Base-by-base conservation (phyloP, 768 basidiomycete species). In the Boletus pseudopeckii region DNA sequence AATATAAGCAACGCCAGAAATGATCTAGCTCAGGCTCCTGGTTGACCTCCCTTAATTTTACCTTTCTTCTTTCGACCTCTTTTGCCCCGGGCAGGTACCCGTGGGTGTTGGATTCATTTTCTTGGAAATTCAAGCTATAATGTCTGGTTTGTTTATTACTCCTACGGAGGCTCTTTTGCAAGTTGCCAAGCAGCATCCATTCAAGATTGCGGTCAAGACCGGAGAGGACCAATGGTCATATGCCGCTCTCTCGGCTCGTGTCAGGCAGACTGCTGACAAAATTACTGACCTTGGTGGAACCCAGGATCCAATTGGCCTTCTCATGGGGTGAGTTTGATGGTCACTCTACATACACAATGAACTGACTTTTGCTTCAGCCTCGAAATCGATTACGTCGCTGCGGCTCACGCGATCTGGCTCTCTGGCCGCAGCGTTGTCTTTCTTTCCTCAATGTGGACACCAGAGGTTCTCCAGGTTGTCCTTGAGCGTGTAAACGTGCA, bases 131-230 rank as follows among this genome's bases (percentile, higher is more conserved):
- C 24, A 54, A 26, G 15, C 20, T 36, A 54, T 15, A 10, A 59
- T 60, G 65, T 62, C 55, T 28, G 45, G 40, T 54, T 50, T 45
- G 24, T 57, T 52, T 32, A 24, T 58, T 38, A 69, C 67, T 15
- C 68, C 67, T 22, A 69, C 67, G 39, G 67, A 69, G 49, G 68
- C 61, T 22, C 67, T 69, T 38, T 56, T 69, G 41, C 61, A 67
- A 44, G 68, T 67, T 39, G 65, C 68, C 51, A 62, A 57, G 57
- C 53, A 63, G 26, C 58, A 69, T 48, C 67, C 67, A 15, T 61
- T 50, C 50, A 55, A 51, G 28, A 10, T 30, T 43, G 67, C 65
- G 10, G 61, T 69, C 37, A 61, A 53, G 32, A 45, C 53, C n/a
- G 58, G 48, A 55, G 52, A 37, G 39, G 48, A 56, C 42, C 50